Evolutionary conservation across 1,284 basidiomycete genomes (phyloP), one percentile per base, ranked within the genome.

Genomic region (Marasmius fiardii): DNA sequence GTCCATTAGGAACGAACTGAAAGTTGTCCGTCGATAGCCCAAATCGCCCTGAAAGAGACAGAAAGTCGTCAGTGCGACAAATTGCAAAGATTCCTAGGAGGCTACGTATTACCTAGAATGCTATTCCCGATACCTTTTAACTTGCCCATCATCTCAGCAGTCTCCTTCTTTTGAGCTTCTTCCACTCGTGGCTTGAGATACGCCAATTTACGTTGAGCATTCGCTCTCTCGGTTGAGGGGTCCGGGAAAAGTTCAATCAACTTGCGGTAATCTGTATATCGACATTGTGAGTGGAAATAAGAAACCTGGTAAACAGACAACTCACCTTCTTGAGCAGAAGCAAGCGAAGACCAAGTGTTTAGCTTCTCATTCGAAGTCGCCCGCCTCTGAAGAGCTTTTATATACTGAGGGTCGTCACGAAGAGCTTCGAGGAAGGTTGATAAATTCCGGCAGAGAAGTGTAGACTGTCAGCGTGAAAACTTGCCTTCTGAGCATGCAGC

Each of bases 1-100:
- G 88, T 18, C 90, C 90, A 61, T 94, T 94, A 21, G 91, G 91
- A 57, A 88, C 86, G 64, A 99, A 93, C 72, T 98, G 90, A 81
- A 99, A 99, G 73, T 93, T 95, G 66, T 95, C 86, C 0, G 93
- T 95, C 23, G 89, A 93, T 59, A 95, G 69, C 14, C 93, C 93
- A 67, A 95, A 95, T 59, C 86, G 87, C 2, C 90, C 90, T 92
- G 59, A 2, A 24, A n/a, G n/a, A n/a, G 47, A 16, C 6, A 18
- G 23, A 2, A 51, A 47, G 16, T 31, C 23, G 31, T 35, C 14
- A 45, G 2, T 16, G n/a, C 34, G 44, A 49, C n/a, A n/a, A n/a
- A n/a, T n/a, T 5, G 14, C 10, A 41, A 47, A 11, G 33, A 50
- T 51, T 26, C 12, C 21, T 18, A 35, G 43, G 41, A 14, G 45